Percentiles rank a stretch among this genome's conserved stretches.
phyloP scores from a whole-genome alignment of 306 rosid genomes.

The Cucurbita ficifolia region DNA sequence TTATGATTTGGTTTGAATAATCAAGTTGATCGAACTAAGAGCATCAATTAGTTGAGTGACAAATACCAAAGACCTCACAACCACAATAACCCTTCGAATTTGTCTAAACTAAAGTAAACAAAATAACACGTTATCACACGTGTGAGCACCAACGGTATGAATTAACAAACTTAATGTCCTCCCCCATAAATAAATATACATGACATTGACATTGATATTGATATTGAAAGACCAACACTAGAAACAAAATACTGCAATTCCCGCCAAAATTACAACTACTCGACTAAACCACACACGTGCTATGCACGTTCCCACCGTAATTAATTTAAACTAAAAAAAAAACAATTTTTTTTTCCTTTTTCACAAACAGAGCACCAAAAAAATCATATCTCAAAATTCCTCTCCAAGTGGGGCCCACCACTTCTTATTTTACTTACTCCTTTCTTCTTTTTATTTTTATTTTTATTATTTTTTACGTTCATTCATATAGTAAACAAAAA shows the following conservation, averaged over 20 bases:
- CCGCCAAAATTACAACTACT: not conserved
- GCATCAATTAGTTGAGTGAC: no score
- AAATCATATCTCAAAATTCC: not conserved
- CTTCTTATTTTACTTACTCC: constrained; percentile 25
- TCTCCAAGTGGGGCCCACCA: constrained; percentile 3
- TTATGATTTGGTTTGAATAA: no score
- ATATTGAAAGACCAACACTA: not conserved
- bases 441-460: not conserved
- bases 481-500: not conserved
- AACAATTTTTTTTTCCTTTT: not conserved
- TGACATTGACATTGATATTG: not conserved
- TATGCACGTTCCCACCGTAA: not conserved
- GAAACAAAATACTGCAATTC: not conserved
- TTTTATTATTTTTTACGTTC: not conserved
- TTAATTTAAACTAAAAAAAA: not conserved
- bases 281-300: not conserved
- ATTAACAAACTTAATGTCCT: not conserved
- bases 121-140: no score
- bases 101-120: no score
- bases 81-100: no score
- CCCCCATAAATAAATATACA: not conserved
- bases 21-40: no score
- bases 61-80: no score
- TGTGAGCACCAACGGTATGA: not conserved
- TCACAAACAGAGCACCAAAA: not conserved